Evolutionary conservation across 805 yeast genomes (phyloP).

Genomic region (Brettanomyces naardenensis): DNA sequence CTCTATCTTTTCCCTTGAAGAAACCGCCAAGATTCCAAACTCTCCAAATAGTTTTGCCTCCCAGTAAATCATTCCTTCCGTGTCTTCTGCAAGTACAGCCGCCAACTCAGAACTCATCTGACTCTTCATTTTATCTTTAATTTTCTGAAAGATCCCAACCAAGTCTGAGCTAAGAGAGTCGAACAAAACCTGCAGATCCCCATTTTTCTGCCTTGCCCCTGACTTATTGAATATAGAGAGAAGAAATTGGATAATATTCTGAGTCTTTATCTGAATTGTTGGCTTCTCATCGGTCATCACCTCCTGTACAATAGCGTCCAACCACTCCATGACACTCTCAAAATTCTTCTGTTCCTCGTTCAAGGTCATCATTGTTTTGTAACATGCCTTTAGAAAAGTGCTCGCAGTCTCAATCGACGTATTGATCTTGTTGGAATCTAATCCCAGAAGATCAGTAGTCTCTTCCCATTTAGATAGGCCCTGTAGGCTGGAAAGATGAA

Average conservation of each 20-base stretch:
- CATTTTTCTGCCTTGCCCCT: constrained; percentile 4
- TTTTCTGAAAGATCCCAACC: background rate
- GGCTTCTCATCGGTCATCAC: constrained; percentile 30
- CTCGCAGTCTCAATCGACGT: constrained; percentile 14
- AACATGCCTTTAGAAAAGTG: constrained; percentile 25
- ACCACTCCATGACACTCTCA: constrained; percentile 39
- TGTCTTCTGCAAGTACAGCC: background rate
- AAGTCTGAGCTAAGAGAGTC: background rate
- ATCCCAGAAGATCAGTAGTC: constrained; percentile 13
- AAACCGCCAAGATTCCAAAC: background rate
- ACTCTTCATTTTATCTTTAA: constrained; percentile 2
- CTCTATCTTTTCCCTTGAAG: background rate
- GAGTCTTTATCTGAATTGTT: constrained; percentile 13
- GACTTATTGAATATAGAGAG: constrained; percentile 13
- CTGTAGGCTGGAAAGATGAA: constrained; percentile 34
- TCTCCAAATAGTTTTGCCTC: background rate
- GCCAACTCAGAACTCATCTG: background rate
- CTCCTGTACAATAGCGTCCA: constrained; percentile 28
- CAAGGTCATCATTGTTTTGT: constrained; percentile 32
- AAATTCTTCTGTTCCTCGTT: constrained; percentile 40
- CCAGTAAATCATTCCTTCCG: background rate
- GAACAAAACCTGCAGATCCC: background rate
- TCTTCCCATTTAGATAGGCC: constrained; percentile 33
- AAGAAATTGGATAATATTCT: constrained; percentile 26
- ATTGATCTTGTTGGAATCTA: constrained; percentile 12